Conservation (phyloP, 2,329 filamentous ascomycete genomes). For the Emericellopsis cladophorae region DNA sequence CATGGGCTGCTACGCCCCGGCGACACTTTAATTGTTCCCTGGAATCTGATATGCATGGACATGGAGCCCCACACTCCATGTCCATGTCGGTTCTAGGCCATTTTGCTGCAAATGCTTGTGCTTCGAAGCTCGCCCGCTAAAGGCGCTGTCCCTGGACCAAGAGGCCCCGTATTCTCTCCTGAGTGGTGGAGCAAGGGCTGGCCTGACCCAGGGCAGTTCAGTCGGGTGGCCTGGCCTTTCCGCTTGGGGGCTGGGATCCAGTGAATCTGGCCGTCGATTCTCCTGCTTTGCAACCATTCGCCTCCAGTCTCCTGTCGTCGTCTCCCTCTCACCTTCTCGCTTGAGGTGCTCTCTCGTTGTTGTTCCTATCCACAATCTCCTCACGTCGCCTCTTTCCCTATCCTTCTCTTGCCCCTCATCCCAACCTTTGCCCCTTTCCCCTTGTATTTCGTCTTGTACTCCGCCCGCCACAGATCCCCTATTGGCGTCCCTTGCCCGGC, state of each 20-base stretch:
- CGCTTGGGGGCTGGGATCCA: too few relatives aligned
- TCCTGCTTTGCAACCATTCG: neutral
- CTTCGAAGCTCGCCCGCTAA: too few relatives aligned
- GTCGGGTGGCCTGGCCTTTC: neutral
- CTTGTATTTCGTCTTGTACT: conserved; percentile 11
- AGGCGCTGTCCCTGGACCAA: too few relatives aligned
- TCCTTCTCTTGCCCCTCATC: neutral
- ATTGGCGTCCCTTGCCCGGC: neutral
- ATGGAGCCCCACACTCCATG: too few relatives aligned
- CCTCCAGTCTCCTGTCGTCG: neutral
- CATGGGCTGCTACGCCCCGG: too few relatives aligned
- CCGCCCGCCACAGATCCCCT: conserved; percentile 6
- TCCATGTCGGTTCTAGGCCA: too few relatives aligned
- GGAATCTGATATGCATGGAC: too few relatives aligned
- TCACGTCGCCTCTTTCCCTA: conserved; percentile 10
- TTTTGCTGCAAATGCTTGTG: too few relatives aligned
- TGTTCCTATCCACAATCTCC: conserved; percentile 10
- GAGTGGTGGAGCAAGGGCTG: too few relatives aligned
- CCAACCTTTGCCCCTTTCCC: conserved; percentile 9
- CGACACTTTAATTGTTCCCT: too few relatives aligned
- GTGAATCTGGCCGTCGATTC: neutral
- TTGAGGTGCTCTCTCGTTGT: conserved; percentile 11
- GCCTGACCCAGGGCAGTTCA: too few relatives aligned
- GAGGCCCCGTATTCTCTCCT: too few relatives aligned
- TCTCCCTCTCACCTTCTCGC: conserved; percentile 9